Conservation (phyloP, 352 stramenopile genomes). For the Phytophthora pinifolia region DNA sequence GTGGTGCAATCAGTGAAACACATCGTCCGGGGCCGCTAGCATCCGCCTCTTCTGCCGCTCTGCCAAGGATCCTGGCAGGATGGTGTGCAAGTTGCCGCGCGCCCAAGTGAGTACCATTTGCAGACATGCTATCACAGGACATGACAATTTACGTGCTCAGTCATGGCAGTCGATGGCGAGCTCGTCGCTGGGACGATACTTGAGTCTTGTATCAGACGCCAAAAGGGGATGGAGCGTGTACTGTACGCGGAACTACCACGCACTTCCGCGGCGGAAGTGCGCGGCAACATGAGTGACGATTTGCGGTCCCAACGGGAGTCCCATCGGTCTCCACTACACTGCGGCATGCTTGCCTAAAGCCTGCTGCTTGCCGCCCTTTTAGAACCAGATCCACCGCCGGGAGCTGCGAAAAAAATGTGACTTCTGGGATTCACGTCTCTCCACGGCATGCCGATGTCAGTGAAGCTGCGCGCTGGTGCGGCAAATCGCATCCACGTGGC, state of each 20-base stretch:
- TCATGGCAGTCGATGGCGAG: constrained; percentile 4
- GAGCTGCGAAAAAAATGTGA: constrained; percentile 6
- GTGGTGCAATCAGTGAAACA: constrained; percentile 23
- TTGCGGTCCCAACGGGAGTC: too few relatives aligned
- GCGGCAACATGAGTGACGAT: too few relatives aligned
- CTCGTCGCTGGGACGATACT: constrained; percentile 17
- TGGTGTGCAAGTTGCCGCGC: too few relatives aligned
- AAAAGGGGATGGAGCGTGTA: constrained; percentile 10
- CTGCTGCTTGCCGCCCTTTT: neutral
- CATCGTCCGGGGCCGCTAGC: constrained; percentile 20
- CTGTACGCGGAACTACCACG: too few relatives aligned
- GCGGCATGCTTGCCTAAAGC: neutral
- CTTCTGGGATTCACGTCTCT: neutral
- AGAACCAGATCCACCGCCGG: neutral
- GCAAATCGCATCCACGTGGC: constrained; percentile 28
- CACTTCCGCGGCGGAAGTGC: too few relatives aligned
- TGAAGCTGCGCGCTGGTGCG: constrained; percentile 9
- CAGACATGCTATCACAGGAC: too few relatives aligned
- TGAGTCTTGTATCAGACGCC: constrained; percentile 18
- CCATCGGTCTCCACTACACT: too few relatives aligned
- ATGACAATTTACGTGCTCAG: too few relatives aligned
- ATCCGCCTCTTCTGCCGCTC: constrained; percentile 9
- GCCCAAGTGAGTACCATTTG: too few relatives aligned
- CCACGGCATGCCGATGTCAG: neutral
- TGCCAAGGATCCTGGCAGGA: too few relatives aligned